A percentile compares a stretch with the other conserved stretches of the same genome.
Evolutionary conservation across 2,329 filamentous ascomycete species (phyloP).

Genomic region (Rugonectria rugulosa): DNA sequence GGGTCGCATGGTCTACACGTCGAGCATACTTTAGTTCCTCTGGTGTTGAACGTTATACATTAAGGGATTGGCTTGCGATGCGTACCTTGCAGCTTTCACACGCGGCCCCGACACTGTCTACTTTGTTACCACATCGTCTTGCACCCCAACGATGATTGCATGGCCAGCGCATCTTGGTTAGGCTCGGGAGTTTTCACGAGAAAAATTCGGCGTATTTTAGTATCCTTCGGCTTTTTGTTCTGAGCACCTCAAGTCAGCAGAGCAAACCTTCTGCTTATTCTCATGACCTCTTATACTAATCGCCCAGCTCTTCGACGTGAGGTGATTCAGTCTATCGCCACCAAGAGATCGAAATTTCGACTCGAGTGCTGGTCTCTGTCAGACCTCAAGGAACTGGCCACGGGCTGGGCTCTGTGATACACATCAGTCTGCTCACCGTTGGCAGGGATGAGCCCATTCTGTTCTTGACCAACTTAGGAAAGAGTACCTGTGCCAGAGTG

Average conservation of each 20-base stretch:
- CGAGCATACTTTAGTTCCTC: slow-evolving; percentile 13
- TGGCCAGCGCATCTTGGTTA: slow-evolving; percentile 31
- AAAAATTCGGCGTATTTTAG: neutral
- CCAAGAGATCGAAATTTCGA: slow-evolving; percentile 14
- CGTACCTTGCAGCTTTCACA: slow-evolving; percentile 35
- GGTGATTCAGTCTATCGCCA: slow-evolving; percentile 30
- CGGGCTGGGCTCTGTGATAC: slow-evolving; percentile 29
- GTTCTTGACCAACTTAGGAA: neutral
- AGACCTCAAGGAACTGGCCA: slow-evolving; percentile 23
- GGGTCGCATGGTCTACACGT: slow-evolving; percentile 27
- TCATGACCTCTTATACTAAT: slow-evolving; percentile 31
- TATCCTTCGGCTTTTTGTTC: slow-evolving; percentile 9
- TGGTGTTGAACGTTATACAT: slow-evolving; percentile 3
- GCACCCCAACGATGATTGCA: slow-evolving; percentile 35
- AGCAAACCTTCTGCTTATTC: neutral
- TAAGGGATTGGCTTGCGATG: neutral
- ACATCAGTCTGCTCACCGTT: slow-evolving; percentile 6
- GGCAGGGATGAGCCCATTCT: neutral
- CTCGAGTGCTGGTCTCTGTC: slow-evolving; percentile 24
- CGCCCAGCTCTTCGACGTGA: slow-evolving; percentile 5
- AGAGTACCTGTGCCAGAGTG: neutral
- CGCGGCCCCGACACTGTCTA: slow-evolving; percentile 27
- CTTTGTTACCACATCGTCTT: slow-evolving; percentile 31
- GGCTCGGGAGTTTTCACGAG: neutral
- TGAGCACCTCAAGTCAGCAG: neutral